Conservation (phyloP, 805 yeast genomes). For the Saturnispora ahearnii region DNA sequence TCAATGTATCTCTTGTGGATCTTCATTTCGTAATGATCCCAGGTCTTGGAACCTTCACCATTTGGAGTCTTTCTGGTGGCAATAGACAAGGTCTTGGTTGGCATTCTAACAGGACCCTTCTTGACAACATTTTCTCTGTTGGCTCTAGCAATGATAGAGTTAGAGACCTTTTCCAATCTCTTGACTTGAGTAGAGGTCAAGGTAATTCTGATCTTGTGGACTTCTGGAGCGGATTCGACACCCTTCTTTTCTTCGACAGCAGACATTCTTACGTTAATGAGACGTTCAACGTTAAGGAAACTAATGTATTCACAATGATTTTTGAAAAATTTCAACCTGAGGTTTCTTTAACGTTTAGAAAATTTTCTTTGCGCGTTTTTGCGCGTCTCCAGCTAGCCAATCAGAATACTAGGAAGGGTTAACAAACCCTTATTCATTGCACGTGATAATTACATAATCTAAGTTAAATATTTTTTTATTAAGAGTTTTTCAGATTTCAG, state of each 20-base stretch:
- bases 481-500: not conserved
- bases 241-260: slow-evolving; percentile 63
- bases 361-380: not conserved
- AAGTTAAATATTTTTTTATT: not conserved
- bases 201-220: slow-evolving; percentile 98
- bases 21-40: slow-evolving; percentile 99
- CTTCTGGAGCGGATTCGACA: slow-evolving; percentile 70
- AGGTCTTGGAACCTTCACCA: slow-evolving; percentile 99
- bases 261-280: slow-evolving; percentile 46
- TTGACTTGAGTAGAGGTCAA: slow-evolving; percentile 98
- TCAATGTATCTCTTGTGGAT: slow-evolving; percentile 99
- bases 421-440: not conserved
- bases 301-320: not conserved
- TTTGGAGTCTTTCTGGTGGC: slow-evolving; percentile 99
- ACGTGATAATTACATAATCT: not conserved
- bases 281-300: slow-evolving; percentile 26
- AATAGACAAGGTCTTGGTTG: slow-evolving; percentile 96
- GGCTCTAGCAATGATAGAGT: slow-evolving; percentile 85
- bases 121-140: slow-evolving; percentile 70
- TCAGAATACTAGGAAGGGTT: not conserved
- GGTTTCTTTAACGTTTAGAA: not conserved
- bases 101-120: slow-evolving; percentile 99
- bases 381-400: not conserved
- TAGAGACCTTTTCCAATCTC: slow-evolving; percentile 94
- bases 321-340: not conserved